Evolutionary conservation across 78 protist genomes (phyloP), one percentile per base, ranked within the genome.

Genomic region (Chrysochromulina parva): DNA sequence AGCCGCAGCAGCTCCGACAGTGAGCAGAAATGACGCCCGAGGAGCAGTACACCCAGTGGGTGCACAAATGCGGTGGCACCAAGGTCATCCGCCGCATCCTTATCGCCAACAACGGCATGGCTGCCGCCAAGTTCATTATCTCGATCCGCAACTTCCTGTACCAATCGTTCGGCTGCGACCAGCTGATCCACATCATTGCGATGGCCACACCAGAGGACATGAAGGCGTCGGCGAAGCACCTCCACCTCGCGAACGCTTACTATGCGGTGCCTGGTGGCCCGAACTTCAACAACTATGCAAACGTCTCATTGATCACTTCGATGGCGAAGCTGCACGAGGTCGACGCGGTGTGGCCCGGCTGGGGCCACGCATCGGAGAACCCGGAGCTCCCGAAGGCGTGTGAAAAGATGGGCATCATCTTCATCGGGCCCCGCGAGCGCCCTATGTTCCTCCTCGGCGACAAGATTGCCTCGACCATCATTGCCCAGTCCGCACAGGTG

Each of bases 321-420:
- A 22, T 74, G 55, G 84, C 84, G 14, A 4, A 1, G 1, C 10
- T 20, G 26, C 26, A 74, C 84, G 1, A 14, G 22, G 57, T 2
- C 26, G 84, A 74, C 26, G 84, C 84, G 14, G 54, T 74, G 10
- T 74, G 84, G 84, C 84, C 84, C 0, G 99, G 99, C 13, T 98
- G 99, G 99, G 94, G 99, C 24, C 99, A 98, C 60, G 99, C 99
- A 7, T 93, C 97, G 0, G 99, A 98, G 90, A 98, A 98, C 86
- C 99, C 99, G 11, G 85, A 87, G 71, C 95, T 98, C 5, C 99
- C 99, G n/a, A 91, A 89, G 78, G 14, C 78, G 48, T 50, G 16
- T n/a, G 55, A 48, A 28, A 19, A 47, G n/a, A 48, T 2, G 48
- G 84, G 84, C 84, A 74, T 78, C 62, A 17, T 47, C 50, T 78